Evolutionary conservation across 2,329 filamentous ascomycete species (phyloP).

Genomic region (Neobulgaria alba): DNA sequence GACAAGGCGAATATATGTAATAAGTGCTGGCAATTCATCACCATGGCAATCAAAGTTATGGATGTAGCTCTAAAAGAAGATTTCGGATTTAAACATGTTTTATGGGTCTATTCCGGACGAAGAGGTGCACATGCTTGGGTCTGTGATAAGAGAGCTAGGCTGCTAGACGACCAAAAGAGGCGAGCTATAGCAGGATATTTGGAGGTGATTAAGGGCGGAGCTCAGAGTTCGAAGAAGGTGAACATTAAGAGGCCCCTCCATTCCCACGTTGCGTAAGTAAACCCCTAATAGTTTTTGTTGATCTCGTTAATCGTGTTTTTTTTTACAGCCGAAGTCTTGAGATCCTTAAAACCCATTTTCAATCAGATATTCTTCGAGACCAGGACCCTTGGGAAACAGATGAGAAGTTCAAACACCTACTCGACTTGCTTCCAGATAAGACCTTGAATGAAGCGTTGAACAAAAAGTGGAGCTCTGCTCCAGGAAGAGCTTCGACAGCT

Average conservation of each 20-base stretch:
- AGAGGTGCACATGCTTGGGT: slow-evolving; percentile 98
- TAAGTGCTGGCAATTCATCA: slow-evolving; percentile 96
- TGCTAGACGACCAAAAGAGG: slow-evolving; percentile 77
- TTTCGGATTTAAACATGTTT: slow-evolving; percentile 92
- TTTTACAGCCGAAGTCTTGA: slow-evolving; percentile 65
- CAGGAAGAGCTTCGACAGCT: slow-evolving; percentile 62
- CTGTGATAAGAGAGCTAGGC: slow-evolving; percentile 78
- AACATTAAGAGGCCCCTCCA: slow-evolving; percentile 80
- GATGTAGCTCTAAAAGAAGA: slow-evolving; percentile 83
- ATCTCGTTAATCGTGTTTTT: slow-evolving; percentile 4
- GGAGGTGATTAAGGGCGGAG: slow-evolving; percentile 79
- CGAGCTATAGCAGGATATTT: slow-evolving; percentile 82
- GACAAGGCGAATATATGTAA: slow-evolving; percentile 85
- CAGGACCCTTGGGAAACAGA: slow-evolving; percentile 77
- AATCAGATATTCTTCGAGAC: slow-evolving; percentile 67
- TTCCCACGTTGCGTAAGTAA: slow-evolving; percentile 66
- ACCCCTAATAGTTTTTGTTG: neutral
- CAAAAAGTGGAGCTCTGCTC: slow-evolving; percentile 84
- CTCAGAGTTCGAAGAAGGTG: slow-evolving; percentile 78
- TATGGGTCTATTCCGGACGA: slow-evolving; percentile 98
- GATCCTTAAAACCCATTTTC: slow-evolving; percentile 76
- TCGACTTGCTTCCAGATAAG: slow-evolving; percentile 78
- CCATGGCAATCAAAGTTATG: slow-evolving; percentile 93
- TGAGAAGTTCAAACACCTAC: slow-evolving; percentile 66
- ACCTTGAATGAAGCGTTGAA: slow-evolving; percentile 68